phyloP scores from a whole-genome alignment of 768 basidiomycete genomes.

The Suillus brevipes region DNA sequence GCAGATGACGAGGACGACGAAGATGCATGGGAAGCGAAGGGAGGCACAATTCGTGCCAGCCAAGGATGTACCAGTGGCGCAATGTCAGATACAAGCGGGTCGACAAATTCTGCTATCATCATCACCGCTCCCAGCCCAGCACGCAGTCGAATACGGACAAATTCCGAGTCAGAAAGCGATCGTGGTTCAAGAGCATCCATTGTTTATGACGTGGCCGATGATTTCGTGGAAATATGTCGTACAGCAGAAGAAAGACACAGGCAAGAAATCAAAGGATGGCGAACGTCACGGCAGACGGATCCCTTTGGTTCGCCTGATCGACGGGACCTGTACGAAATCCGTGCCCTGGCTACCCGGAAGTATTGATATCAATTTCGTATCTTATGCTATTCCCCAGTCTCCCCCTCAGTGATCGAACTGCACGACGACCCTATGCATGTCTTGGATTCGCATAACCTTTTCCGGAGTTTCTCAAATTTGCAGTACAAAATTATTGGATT shows the following conservation, averaged over 20 bases:
- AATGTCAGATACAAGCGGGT: conserved; percentile 27
- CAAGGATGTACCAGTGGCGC: conserved; percentile 32
- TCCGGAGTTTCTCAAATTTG: conserved; percentile 24
- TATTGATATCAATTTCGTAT: conserved; percentile 46
- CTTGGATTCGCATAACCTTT: conserved; percentile 14
- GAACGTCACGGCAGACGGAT: conserved; percentile 23
- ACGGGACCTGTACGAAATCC: conserved; percentile 75
- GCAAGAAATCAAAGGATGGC: conserved; percentile 84
- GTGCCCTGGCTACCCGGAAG: conserved; percentile 81
- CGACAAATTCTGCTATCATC: conserved; percentile 26
- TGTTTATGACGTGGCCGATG: conserved; percentile 75
- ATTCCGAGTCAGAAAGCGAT: conserved; percentile 71
- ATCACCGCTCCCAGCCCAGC: conserved; percentile 58
- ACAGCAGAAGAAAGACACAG: conserved; percentile 82
- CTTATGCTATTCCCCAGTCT: conserved; percentile 2
- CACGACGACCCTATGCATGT: conserved; percentile 9
- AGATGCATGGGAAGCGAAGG: conserved; percentile 68
- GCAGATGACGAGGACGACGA: conserved; percentile 89
- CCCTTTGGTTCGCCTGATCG: conserved; percentile 50
- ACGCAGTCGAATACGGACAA: conserved; percentile 60
- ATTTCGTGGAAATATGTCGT: conserved; percentile 69
- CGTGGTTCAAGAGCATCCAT: conserved; percentile 80
- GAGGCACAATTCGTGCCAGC: conserved; percentile 76
- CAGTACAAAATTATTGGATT: conserved; percentile 23
- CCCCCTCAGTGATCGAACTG: neutral